Evolutionary conservation across 495 filamentous ascomycete species (phyloP), one percentile per base, ranked within the genome.

Genomic region (Margaritispora aquatica): DNA sequence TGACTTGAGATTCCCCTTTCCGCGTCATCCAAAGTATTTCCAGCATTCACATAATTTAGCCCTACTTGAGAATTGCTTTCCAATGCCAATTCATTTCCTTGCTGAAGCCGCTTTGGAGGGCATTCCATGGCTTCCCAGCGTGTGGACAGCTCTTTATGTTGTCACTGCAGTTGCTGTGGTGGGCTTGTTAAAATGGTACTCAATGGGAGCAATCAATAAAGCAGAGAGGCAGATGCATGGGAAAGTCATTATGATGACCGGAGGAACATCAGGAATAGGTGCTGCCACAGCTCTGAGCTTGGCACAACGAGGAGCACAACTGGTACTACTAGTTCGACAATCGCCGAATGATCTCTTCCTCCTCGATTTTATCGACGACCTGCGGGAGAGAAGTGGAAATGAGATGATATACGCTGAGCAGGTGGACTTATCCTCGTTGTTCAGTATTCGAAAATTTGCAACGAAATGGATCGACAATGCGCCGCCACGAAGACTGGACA

Each of bases 381-480:
- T 99, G 5, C 89, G 94, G 48, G 76, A 77, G 17, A 75, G 79
- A 23, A 90, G 90, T n/a, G 80, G 81, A 11, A 99, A 97, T 76
- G 78, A 92, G 20, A 76, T 97, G 57, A 90, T 99, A 65, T 97
- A 92, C 66, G 92, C 95, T 56, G 94, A 99, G 70, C 88, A 95
- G 69, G 90, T 94, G 31, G 92, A 99, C 63, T 84, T 99, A 41
- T 73, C 86, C 24, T 92, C 88, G 13, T 76, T 97, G 19, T 83
- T 96, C 67, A 92, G 87, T 60, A 85, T 99, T 57, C 89, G 94
- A 23, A 77, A 85, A 58, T 99, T 99, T 68, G 94, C 94, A n/a
- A 99, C 94, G 1, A 92, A 92, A 74, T 99, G 95, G 91, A 88
- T 97, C 64, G 92, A 99, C 72, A 99, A 97, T 69, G 82, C 85